Percentiles rank a stretch among this genome's conserved stretches.
phyloP scores from a whole-genome alignment of 2,329 filamentous ascomycete genomes.

The Alternaria conjuncta region DNA sequence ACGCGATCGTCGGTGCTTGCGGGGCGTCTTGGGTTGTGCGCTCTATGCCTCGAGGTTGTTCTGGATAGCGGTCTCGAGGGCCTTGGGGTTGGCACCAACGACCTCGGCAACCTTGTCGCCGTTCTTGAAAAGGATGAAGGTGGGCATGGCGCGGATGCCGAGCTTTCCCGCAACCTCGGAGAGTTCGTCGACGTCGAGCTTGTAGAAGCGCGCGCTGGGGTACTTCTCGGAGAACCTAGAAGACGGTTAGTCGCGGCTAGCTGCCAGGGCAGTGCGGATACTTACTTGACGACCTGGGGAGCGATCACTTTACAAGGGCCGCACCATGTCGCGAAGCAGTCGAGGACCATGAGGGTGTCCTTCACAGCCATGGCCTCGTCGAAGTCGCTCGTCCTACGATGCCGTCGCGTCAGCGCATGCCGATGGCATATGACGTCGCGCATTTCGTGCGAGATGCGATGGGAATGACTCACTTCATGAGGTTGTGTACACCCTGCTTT shows the following conservation, averaged over 20 bases:
- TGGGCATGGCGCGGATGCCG: constrained; percentile 88
- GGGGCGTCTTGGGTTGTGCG: constrained; percentile 1
- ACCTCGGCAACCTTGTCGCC: constrained; percentile 75
- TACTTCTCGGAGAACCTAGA: constrained; percentile 66
- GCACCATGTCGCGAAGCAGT: constrained; percentile 91
- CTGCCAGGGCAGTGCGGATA: neutral
- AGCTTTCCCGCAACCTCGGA: constrained; percentile 77
- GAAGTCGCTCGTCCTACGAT: constrained; percentile 65
- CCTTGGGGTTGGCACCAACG: constrained; percentile 79
- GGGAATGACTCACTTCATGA: constrained; percentile 49
- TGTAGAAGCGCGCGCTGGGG: constrained; percentile 74
- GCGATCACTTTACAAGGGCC: constrained; percentile 93
- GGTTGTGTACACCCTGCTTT: constrained; percentile 57
- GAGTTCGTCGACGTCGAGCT: constrained; percentile 88
- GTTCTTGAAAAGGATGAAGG: constrained; percentile 83
- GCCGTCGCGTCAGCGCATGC: constrained; percentile 12
- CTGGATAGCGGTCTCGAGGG: constrained; percentile 64
- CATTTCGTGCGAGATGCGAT: constrained; percentile 1
- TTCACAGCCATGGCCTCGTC: constrained; percentile 58
- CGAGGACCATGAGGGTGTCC: constrained; percentile 74
- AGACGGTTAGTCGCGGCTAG: constrained; percentile 1
- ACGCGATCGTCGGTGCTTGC: constrained; percentile 12
- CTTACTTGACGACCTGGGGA: constrained; percentile 72
- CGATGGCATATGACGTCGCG: constrained; percentile 20
- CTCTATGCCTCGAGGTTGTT: constrained; percentile 34